Evolutionary conservation across 352 stramenopile species (phyloP), one percentile per base, ranked within the genome.

Genomic region (Pythium rishiriense): DNA sequence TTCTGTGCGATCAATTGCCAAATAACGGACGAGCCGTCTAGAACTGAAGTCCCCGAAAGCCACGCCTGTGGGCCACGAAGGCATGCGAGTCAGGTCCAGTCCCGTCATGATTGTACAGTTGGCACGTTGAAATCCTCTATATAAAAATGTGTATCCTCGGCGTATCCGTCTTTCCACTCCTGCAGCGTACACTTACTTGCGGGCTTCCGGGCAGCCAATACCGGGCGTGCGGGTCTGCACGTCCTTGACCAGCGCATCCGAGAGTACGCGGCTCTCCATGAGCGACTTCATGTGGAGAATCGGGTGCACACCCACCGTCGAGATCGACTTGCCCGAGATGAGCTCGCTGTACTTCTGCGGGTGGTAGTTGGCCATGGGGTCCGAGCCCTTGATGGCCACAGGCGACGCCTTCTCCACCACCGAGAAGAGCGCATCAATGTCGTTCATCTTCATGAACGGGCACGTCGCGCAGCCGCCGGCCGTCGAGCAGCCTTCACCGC

Each of bases 391-490:
- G 2, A 60, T 64, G 3, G 69, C 67, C 24, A 76, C 68, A 4
- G 66, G 41, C 26, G 75, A 79, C 9, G 89, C 83, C 11, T 83
- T 74, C 62, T 96, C 85, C 45, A 69, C 78, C 50, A 99, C 88
- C 64, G 97, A 85, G 66, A 97, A 91, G 11, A 99, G 75, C n/a
- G 94, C 90, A 66, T 99, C 96, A 41, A 99, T 88, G 78, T 98
- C 93, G 79, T 99, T 99, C 96, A 99, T 99, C 79, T 99, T 99
- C 97, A 99, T 99, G 68, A 98, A 99, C 5, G 97, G 97, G 54
- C 97, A 99, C 12, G 97, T 99, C 17, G 97, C 97, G 64, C 97
- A 99, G 49, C 97, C 97, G 25, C 97, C 97, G 25, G 95, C 94
- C 52, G 94, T 98, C n/a, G 88, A 97, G 78, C 97, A 99, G 29